These are phyloP conservation scores for Heliamphora exappendiculata DNA, from an alignment of 148 eudicot genomes.

Conservation along the genomic window DNA sequence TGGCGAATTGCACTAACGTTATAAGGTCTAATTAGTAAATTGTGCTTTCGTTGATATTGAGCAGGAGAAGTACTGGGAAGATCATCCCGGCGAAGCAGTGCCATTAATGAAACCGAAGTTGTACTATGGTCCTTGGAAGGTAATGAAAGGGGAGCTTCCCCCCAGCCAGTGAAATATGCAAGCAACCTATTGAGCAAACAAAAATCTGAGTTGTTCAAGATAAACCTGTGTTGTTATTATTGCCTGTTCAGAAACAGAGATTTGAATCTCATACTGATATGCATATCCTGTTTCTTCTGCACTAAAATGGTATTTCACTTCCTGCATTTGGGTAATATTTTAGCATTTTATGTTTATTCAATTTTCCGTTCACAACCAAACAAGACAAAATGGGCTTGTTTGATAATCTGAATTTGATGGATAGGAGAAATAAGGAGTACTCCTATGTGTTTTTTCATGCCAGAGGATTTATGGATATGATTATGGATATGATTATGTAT, in stretches of 20 bases:
- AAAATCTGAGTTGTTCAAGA: too few species aligned
- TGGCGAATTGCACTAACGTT: not conserved
- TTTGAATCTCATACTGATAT: not conserved
- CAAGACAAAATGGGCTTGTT: not conserved
- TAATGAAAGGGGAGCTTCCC: slow-evolving; percentile 59
- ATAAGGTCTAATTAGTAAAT: not conserved
- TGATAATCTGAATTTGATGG: too few species aligned
- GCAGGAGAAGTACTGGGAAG: slow-evolving; percentile 95
- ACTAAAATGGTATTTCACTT: not conserved
- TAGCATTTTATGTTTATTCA: not conserved
- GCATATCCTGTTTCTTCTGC: not conserved
- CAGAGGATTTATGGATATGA: too few species aligned
- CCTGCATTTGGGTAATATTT: too few species aligned
- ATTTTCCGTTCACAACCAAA: not conserved
- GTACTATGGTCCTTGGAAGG: slow-evolving; percentile 87
- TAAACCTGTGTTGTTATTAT: not conserved
- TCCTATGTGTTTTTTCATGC: too few species aligned
- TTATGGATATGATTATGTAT: too few species aligned
- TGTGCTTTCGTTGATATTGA: not conserved
- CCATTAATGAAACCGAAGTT: slow-evolving; percentile 83
- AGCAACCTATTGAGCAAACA: not conserved
- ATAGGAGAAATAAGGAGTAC: too few species aligned
- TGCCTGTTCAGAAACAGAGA: not conserved
- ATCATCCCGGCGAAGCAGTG: slow-evolving; percentile 72
- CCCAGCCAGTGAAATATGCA: slow-evolving; percentile 7